A percentile compares a stretch with the other conserved stretches of the same genome.
These are phyloP conservation scores for Trichomonas gallinae DNA, from an alignment of 208 protist genomes.

Conservation along the genomic window DNA sequence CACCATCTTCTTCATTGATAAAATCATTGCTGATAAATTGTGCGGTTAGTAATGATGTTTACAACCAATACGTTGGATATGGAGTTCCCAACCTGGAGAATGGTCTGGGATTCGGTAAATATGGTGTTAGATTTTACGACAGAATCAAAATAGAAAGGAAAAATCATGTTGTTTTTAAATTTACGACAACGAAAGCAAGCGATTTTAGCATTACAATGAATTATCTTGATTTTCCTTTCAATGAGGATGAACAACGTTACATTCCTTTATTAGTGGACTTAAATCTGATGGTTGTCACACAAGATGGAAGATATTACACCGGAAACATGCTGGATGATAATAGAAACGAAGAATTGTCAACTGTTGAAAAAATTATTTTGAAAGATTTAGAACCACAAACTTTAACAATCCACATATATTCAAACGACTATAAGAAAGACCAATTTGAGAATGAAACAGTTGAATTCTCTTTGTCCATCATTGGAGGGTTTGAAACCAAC, in stretches of 20 bases:
- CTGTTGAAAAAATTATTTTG: neutral
- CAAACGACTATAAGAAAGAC: neutral
- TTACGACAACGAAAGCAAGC: neutral
- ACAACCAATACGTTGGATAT: neutral
- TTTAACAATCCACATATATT: neutral
- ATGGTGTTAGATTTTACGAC: neutral
- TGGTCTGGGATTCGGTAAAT: neutral
- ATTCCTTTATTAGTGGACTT: neutral
- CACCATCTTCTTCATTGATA: neutral
- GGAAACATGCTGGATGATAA: neutral
- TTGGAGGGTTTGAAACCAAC: neutral
- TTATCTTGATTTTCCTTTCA: neutral
- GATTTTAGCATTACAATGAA: neutral
- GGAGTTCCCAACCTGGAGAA: neutral
- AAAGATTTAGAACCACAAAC: neutral
- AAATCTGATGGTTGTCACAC: neutral
- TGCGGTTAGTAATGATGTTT: neutral
- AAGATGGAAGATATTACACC: neutral
- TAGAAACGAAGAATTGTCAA: neutral
- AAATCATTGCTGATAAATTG: neutral
- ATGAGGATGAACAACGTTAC: neutral
- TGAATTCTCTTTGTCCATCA: neutral
- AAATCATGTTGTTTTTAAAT: neutral
- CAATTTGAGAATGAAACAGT: neutral
- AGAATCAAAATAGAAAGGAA: neutral